Conservation (phyloP, 2,329 filamentous ascomycete genomes). For the Xylaria sp. region DNA sequence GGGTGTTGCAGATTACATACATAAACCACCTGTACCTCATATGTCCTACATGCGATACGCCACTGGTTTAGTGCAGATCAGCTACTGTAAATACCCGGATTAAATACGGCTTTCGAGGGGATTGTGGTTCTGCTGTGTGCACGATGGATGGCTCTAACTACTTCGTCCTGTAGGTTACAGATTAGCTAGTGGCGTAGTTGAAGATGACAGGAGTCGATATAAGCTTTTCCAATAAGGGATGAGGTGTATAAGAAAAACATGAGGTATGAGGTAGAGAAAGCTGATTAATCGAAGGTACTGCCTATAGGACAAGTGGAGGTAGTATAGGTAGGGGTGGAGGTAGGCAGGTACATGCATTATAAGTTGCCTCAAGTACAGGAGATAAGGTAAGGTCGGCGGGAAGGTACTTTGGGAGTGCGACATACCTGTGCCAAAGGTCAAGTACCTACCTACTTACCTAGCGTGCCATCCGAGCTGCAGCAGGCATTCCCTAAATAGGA, state of each 20-base stretch:
- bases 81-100: background rate
- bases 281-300: background rate
- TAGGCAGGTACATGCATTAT: background rate
- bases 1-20: conserved; percentile 8
- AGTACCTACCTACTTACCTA: background rate
- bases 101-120: background rate
- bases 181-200: too few relatives aligned
- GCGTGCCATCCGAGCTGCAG: background rate
- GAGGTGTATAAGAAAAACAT: too few relatives aligned
- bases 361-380: background rate
- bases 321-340: background rate
- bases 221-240: too few relatives aligned
- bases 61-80: conserved; percentile 13
- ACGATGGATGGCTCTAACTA: background rate
- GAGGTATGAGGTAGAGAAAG: too few relatives aligned
- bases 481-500: conserved; percentile 9
- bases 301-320: background rate
- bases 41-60: background rate
- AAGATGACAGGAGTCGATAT: background rate
- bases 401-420: background rate
- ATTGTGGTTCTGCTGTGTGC: background rate
- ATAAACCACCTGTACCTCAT: background rate
- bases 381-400: background rate
- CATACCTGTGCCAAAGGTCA: background rate
- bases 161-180: too few relatives aligned